Evolutionary conservation across 2,329 filamentous ascomycete species (phyloP).

Genomic region (Diplodia scrobiculata): DNA sequence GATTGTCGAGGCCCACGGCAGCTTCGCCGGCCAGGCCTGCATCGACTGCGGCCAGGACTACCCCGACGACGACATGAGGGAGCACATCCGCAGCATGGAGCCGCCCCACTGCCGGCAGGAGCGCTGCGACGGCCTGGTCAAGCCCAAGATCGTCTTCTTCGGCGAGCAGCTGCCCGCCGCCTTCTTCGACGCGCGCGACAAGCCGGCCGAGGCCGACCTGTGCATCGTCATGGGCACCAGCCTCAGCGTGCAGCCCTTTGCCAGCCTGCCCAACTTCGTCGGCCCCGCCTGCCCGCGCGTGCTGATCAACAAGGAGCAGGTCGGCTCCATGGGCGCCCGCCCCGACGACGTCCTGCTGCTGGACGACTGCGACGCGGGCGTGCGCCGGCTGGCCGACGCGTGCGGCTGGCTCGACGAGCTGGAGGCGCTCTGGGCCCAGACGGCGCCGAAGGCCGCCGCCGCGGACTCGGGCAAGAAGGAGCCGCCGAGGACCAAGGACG

Average conservation of each 20-base stretch:
- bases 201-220: slow-evolving; percentile 68
- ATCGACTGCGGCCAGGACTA: slow-evolving; percentile 80
- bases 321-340: slow-evolving; percentile 74
- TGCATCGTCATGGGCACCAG: slow-evolving; percentile 88
- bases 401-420: slow-evolving; percentile 86
- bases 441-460: slow-evolving; percentile 60
- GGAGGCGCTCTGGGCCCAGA: slow-evolving; percentile 70
- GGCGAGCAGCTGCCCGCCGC: slow-evolving; percentile 69
- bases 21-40: slow-evolving; percentile 84
- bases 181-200: slow-evolving; percentile 63
- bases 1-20: slow-evolving; percentile 93
- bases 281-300: slow-evolving; percentile 68
- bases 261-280: slow-evolving; percentile 70
- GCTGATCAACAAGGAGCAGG: slow-evolving; percentile 82
- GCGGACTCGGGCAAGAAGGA: slow-evolving; percentile 48
- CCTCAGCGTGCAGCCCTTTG: slow-evolving; percentile 84
- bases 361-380: slow-evolving; percentile 79
- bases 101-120: slow-evolving; percentile 68
- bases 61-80: slow-evolving; percentile 72
- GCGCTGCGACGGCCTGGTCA: slow-evolving; percentile 76
- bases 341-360: slow-evolving; percentile 83
- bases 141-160: slow-evolving; percentile 95
- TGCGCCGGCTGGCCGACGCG: slow-evolving; percentile 74
- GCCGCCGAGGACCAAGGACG: slow-evolving; percentile 54
- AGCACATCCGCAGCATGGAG: slow-evolving; percentile 64